Evolutionary conservation across 306 rosid species (phyloP).

Genomic region (Medicago truncatula): DNA sequence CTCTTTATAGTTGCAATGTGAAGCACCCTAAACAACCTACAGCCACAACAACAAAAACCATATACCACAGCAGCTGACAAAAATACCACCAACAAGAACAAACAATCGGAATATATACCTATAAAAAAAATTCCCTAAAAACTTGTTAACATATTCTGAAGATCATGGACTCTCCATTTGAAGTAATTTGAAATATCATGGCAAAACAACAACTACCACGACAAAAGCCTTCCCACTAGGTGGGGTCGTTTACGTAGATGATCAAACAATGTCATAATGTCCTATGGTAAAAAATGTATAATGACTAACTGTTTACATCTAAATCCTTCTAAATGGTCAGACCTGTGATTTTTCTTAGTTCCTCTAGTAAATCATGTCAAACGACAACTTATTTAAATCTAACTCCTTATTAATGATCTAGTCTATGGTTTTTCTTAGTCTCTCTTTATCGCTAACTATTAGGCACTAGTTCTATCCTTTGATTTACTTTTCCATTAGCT

Average conservation of each 20-base stretch:
- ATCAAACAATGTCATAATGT: not conserved
- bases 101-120: not conserved
- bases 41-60: not conserved
- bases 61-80: not conserved
- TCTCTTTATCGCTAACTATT: not conserved
- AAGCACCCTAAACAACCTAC: slow-evolving; percentile 11
- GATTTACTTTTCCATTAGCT: slow-evolving; percentile 13
- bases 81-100: slow-evolving; percentile 2
- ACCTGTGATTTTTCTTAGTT: slow-evolving; percentile 1
- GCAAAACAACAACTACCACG: not conserved
- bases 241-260: not conserved
- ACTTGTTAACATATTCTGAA: not conserved
- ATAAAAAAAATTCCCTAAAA: not conserved
- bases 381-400: not conserved
- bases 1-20: not conserved
- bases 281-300: not conserved
- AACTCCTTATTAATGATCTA: not conserved
- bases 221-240: not conserved
- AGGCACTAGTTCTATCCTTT: not conserved
- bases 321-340: not conserved
- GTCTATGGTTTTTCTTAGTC: not conserved
- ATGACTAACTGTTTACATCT: not conserved
- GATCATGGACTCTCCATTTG: slow-evolving; percentile 4
- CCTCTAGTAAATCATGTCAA: not conserved
- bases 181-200: not conserved